Base-by-base conservation (phyloP, 1,284 basidiomycete species). In the Marasmius sp. region DNA sequence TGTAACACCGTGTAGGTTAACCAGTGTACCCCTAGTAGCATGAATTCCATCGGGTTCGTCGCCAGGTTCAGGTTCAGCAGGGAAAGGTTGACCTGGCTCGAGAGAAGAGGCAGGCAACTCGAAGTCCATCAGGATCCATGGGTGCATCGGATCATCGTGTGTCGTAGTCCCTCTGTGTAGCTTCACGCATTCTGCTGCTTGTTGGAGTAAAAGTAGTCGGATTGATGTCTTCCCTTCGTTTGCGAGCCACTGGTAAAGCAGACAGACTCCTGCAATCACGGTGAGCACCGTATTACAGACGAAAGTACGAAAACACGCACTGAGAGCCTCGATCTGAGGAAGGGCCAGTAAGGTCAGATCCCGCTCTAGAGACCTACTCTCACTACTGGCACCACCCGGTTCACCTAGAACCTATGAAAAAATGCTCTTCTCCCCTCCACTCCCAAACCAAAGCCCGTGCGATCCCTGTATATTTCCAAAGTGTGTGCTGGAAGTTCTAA, bases 1-100 rank as follows among this genome's bases (percentile, higher is more conserved):
- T 93, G 98, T 97, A 11, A 92, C 92, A 74, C 97, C 93, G 6
- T 86, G 84, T 22, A 98, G 84, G 67, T 93, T 92, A 65, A 99
- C 94, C 2, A 91, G 95, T 0, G 97, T 99, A 41, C 97, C 97
- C 97, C 97, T 98, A 67, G 98, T 94, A 27, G 91, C 94, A 62
- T 93, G 92, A 64, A 93, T 89, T 63, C 92, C 91, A 64, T 93
- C 85, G 3, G 89, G 86, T 65, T 91, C 87, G 58, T 89, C 86
- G 1, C 86, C 82, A 1, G 85, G 84, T 0, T 77, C 80, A 8
- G 80, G 81, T 11, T 84, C 84, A 0, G 85, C 88, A 9, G 92
- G 89, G 33, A 92, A 80, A 34, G 81, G 79, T 0, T 85, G 85
- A 0, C 39, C 39, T 9, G 39, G n/a, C n/a, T n/a, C n/a, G n/a